Evolutionary conservation across 148 eudicot species (phyloP), one percentile per base, ranked within the genome.

Genomic region (Limonium bicolor): DNA sequence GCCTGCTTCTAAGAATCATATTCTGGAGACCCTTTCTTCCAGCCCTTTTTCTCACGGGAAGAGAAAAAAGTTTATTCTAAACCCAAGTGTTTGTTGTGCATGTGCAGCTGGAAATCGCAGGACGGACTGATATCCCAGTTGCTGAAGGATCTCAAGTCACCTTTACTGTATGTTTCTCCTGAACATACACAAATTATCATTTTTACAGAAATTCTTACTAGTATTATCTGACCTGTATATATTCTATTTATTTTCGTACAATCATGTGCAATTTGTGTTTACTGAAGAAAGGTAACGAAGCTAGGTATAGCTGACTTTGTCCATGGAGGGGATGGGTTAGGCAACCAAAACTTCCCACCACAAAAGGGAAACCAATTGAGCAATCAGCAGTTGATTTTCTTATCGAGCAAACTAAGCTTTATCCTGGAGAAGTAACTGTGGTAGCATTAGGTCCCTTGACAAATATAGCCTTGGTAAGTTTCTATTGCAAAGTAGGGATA

Each of bases 381-480:
- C 73, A 72, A 60, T 75, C 85, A 55, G 99, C 95, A 22, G 77
- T 71, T 28, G 70, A 68, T 10, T 90, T 84, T 64, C 77, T 90
- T 3, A 58, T 68, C 42, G 63, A 80, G 55, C 76, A 84, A 61
- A 85, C 82, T 23, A 68, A 54, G 7, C 71, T 58, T 41, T 71
- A 66, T 41, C 93, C 99, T 51, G 95, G 99, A 53, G 65, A 90
- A 68, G 54, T 90, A 30, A 84, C 88, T 39, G 67, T 84, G 41
- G 95, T 90, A 52, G 99, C 99, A 24, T 59, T 90, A 59, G 99
- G 99, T 17, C 99, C 99, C 46, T 69, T 90, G 27, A 90, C 95
- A 22, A 90, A 90, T 69, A 60, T 90, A 39, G 99, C 99, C 41
- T 51, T 90, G 78, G 99, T 90, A 38, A 41, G 83, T 61, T 44